Evolutionary conservation across 805 yeast species (phyloP), one percentile per base, ranked within the genome.

Genomic region (Millerago galiae): DNA sequence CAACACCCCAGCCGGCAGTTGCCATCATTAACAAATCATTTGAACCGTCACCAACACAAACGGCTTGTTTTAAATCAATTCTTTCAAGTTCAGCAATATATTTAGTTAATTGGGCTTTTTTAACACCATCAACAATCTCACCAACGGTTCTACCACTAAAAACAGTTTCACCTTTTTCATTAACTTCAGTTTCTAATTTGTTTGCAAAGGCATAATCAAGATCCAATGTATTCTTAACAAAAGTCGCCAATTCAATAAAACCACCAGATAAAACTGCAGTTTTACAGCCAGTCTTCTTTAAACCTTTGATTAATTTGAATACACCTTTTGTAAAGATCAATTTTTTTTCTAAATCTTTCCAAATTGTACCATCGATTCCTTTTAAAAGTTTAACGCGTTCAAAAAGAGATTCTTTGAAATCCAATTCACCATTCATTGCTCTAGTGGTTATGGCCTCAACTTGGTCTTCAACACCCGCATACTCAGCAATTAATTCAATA

Each of bases 371-470:
- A 41, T 83, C 78, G 21, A 91, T 82, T 4, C 99, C 99, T 58
- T 79, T 79, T 48, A 93, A 70, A n/a, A 93, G 69, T 16, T 66
- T 63, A 8, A 88, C 97, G 43, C 99, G 75, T 58, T 77, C 77
- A 1, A 70, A 69, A 37, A 93, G 67, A 0, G 96, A 86, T 51
- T 84, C 86, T 48, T 76, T 79, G 70, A 93, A 93, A 60, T 93
- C 98, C 15, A 93, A 68, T 58, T 91, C 96, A 24, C 97, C 97
- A 54, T 91, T 90, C 99, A 93, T 93, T 16, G 99, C 98, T 21
- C 87, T 72, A 32, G 83, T 87, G 2, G 99, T 93, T 53, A 93
- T 90, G 26, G 73, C 83, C 5, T 91, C 84, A 7, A 93, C 99
- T 60, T 87, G 71, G 6, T 73, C 79, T 57, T 93, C 96, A 28